phyloP scores from a whole-genome alignment of 768 basidiomycete genomes.

The Suillus fuscotomentosus region DNA sequence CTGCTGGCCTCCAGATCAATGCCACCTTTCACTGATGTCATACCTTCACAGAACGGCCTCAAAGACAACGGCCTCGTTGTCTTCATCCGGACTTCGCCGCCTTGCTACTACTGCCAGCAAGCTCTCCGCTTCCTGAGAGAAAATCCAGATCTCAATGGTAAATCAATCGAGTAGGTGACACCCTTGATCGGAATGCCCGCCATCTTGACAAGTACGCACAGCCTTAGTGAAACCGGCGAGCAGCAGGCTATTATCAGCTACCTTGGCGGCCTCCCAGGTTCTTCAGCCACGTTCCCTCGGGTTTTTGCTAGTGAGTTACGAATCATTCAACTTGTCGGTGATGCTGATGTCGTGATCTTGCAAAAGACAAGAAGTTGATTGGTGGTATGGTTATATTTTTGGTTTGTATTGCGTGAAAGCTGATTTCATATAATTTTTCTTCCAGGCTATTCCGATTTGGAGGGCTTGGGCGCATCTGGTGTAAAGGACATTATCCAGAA shows the following conservation, averaged over 20 bases:
- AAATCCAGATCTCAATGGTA: neutral
- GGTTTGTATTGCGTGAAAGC: neutral
- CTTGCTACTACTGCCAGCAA: neutral
- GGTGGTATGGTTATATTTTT: neutral
- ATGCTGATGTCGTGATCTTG: neutral
- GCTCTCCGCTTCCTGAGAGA: neutral
- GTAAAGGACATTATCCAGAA: neutral
- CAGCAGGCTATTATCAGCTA: conserved; percentile 1
- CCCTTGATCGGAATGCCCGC: neutral
- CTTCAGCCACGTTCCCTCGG: conserved; percentile 1
- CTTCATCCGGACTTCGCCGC: neutral
- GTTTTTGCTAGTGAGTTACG: conserved; percentile 1
- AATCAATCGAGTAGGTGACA: conserved; percentile 1
- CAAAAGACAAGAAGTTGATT: neutral
- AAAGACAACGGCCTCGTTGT: conserved; percentile 2
- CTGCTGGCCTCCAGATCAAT: neutral
- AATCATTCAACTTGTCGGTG: neutral
- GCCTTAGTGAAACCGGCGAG: conserved; percentile 1
- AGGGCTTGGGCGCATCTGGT: neutral
- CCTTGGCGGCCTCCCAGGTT: neutral
- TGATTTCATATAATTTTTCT: no score
- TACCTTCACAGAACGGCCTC: neutral
- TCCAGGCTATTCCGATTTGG: conserved; percentile 1
- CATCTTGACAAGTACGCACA: neutral
- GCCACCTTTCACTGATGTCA: neutral